Conservation (phyloP, 352 stramenopile species). For the Pythium rhizo-oryzae region DNA sequence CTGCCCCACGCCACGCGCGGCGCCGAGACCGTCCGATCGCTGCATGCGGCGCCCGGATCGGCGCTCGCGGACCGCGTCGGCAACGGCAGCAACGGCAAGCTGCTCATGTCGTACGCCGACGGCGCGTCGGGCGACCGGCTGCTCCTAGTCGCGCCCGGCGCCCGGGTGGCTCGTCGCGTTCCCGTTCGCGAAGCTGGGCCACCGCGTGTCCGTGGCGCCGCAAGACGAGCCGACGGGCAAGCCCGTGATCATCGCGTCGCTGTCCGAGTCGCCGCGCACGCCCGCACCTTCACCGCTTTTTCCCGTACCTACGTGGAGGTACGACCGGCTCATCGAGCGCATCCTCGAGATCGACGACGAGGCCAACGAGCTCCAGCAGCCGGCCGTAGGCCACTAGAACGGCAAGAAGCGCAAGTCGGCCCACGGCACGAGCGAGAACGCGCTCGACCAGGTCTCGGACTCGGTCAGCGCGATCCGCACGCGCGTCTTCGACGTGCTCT, state of each 20-base stretch:
- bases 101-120: constrained; percentile 56
- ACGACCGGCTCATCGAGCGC: constrained; percentile 74
- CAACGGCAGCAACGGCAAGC: constrained; percentile 61
- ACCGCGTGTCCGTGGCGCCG: constrained; percentile 62
- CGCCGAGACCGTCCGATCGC: too few relatives aligned
- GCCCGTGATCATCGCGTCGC: constrained; percentile 71
- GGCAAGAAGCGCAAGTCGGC: constrained; percentile 71
- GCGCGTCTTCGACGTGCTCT: constrained; percentile 90
- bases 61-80: constrained; percentile 72
- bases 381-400: constrained; percentile 69
- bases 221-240: constrained; percentile 57
- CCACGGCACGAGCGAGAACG: constrained; percentile 87
- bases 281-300: constrained; percentile 91
- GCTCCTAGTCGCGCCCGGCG: constrained; percentile 81
- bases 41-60: too few relatives aligned
- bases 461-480: constrained; percentile 77
- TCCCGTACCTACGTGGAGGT: constrained; percentile 79
- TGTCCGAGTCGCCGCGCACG: constrained; percentile 80
- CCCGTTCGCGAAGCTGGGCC: constrained; percentile 80
- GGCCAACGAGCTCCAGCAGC: constrained; percentile 82
- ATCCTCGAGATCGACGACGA: constrained; percentile 86
- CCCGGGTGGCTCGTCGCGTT: constrained; percentile 72
- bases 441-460: constrained; percentile 86
- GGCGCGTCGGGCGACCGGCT: constrained; percentile 59
- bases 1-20: constrained; percentile 51